Base-by-base conservation (phyloP, 169 alveolate species). In the Plasmodium cynomolgi region DNA sequence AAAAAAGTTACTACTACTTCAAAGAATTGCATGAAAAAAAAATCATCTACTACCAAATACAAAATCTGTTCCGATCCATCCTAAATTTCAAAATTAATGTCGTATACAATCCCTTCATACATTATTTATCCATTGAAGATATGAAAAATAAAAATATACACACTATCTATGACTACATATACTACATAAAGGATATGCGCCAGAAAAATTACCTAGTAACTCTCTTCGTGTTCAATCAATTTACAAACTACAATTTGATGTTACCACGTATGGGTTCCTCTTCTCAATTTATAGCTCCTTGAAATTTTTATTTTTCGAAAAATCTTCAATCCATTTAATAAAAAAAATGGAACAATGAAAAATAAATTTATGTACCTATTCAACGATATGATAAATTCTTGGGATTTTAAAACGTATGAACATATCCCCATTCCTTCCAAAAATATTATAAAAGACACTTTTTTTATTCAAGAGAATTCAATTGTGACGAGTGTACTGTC, bases 21-120 rank as follows among this genome's bases (percentile, higher is more conserved):
- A 84, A 84, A 72, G 92, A 84, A 72, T 84, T 84, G 20, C 92
- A 84, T 72, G 92, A 84, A 84, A 84, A 84, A 41, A 84, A 84
- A 84, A 84, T 84, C 44, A 84, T 84, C 29, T 84, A 84, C 75
- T 68, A 31, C 20, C 92, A 84, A 44, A 84, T 84, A 71, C 92
- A 84, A 71, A 84, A 84, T 7, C 33, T 84, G 75, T 84, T 84
- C 54, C 73, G 92, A 11, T 84, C 82, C n/a, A 84, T 84, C 56
- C 74, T 84, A 84, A 84, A 41, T n/a, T 41, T 84, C 37, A 84
- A 84, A 84, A 84, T 84, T 8, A 84, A 84, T 54, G 58, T 84
- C 13, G 62, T 84, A 17, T 72, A 84, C 34, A 47, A 84, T 29
- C 82, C 82, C 20, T 84, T 84, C 58, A 72, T 84, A 29, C 92